Evolutionary conservation across 2,329 filamentous ascomycete species (phyloP), one percentile per base, ranked within the genome.

Genomic region (Chaetomium strumarium): DNA sequence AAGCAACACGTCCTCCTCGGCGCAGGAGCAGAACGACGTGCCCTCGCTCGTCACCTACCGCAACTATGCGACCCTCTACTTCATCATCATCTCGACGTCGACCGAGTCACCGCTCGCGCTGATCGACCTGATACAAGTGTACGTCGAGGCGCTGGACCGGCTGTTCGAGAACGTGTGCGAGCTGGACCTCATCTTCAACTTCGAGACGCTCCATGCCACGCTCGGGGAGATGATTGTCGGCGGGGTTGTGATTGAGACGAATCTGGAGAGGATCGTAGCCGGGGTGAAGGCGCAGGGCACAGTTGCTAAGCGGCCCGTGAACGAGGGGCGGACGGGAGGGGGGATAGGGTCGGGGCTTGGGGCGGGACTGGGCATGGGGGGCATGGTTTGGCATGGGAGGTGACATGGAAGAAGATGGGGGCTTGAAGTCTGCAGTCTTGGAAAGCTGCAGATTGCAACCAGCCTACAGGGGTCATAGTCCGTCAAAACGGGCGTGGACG

Each of bases 81-180:
- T 99, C 75, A 99, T 99, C 70, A 78, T 99, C 68, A 99, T 99
- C 65, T 93, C 87, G 34, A 99, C 95, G 5, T 90, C 90, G 5
- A 96, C 93, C 54, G 93, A 99, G 71, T 96, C 90, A 1, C 93
- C 93, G 0, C 85, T 99, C 3, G 93, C 93, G 1, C 79, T 99
- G 20, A 90, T 99, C 57, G 93, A 99, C 70, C 75, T 99, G 50
- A 97, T 99, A 60, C 93, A 99, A 71, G 93, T 99, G 55, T 99
- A 96, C 64, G 93, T 99, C 58, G 93, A 99, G 71, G 85, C 92
- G 1, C 80, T 99, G 34, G 93, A 99, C 69, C 84, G 90, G 59
- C 78, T 99, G 38, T 99, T 99, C 67, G 93, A 97, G 73, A 96
- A 99, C 68, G 93, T 99, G 10, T 99, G 93, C 78, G 93, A 99